Conservation (phyloP, 306 rosid genomes). For the Quercus wislizeni region DNA sequence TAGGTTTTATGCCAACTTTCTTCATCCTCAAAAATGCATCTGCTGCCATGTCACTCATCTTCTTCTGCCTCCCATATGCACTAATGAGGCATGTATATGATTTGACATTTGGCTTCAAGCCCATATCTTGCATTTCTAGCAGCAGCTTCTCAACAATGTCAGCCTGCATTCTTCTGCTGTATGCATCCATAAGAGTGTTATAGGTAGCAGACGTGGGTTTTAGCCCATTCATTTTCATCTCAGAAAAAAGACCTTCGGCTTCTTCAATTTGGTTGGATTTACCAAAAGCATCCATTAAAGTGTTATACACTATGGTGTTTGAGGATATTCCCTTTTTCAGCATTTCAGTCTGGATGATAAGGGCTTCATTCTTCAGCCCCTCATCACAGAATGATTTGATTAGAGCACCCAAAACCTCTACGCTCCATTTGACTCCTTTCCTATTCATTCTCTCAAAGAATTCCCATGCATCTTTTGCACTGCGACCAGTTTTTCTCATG, state of each 20-base stretch:
- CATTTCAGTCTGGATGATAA: constrained; percentile 76
- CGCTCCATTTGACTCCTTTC: constrained; percentile 80
- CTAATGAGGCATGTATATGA: constrained; percentile 79
- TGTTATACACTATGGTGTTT: constrained; percentile 72
- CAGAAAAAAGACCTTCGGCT: constrained; percentile 84
- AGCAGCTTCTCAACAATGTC: constrained; percentile 74
- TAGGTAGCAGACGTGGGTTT: constrained; percentile 66
- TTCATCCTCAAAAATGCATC: constrained; percentile 87
- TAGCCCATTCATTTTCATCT: constrained; percentile 75
- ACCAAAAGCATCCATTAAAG: constrained; percentile 64
- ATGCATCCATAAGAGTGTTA: constrained; percentile 77
- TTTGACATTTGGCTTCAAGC: constrained; percentile 68
- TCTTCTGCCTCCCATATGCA: constrained; percentile 79
- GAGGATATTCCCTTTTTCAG: constrained; percentile 64
- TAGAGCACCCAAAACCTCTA: constrained; percentile 73
- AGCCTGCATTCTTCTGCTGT: constrained; percentile 82
- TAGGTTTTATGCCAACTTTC: constrained; percentile 70
- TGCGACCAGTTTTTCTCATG: constrained; percentile 69
- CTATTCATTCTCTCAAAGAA: constrained; percentile 85
- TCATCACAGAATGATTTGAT: constrained; percentile 78
- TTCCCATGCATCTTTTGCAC: constrained; percentile 82
- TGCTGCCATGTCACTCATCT: constrained; percentile 81
- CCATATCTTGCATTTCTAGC: constrained; percentile 74
- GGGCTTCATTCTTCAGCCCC: constrained; percentile 75
- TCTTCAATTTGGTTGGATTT: constrained; percentile 73